phyloP scores from a whole-genome alignment of 805 yeast species.

The Yamadazyma akitaensis region DNA sequence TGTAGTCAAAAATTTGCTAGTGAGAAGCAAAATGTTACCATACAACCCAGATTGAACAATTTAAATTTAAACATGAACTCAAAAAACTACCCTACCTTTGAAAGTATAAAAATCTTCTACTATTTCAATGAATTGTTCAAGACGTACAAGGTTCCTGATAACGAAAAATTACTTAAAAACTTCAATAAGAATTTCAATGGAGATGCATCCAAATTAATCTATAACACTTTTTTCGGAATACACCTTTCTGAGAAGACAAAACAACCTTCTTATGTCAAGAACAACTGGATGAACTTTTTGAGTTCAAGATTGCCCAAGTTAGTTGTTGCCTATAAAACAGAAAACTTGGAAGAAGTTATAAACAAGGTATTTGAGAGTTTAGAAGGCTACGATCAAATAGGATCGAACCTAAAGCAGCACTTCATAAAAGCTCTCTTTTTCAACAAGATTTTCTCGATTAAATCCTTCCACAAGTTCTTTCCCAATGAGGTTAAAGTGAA shows the following conservation, averaged over 20 bases:
- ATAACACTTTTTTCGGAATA: constrained; percentile 11
- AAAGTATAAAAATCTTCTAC: constrained; percentile 13
- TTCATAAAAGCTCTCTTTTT: constrained; percentile 31
- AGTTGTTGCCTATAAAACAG: constrained; percentile 18
- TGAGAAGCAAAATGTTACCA: constrained; percentile 3
- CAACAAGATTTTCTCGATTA: constrained; percentile 24
- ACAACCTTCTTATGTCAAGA: constrained; percentile 23
- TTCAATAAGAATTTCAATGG: constrained; percentile 10
- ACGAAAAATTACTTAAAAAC: constrained; percentile 6
- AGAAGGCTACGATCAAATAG: background rate
- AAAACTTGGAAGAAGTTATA: constrained; percentile 14
- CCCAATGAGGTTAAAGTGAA: constrained; percentile 26
- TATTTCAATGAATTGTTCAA: constrained; percentile 12
- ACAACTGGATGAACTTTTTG: constrained; percentile 36
- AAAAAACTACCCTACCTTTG: constrained; percentile 11
- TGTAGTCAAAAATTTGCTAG: constrained; percentile 8
- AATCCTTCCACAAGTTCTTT: constrained; percentile 23
- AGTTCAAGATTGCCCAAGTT: constrained; percentile 26
- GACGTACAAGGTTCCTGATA: constrained; percentile 7
- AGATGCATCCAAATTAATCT: constrained; percentile 11
- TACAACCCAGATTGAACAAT: constrained; percentile 11
- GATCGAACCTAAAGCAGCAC: constrained; percentile 17
- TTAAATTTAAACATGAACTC: constrained; percentile 10
- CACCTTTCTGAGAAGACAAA: constrained; percentile 11
- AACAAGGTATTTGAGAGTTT: constrained; percentile 7